Percentiles rank a stretch among this genome's conserved stretches.
Evolutionary conservation across 108 stramenopile genomes (phyloP).

Genomic region (Poteriospumella lacustris): DNA sequence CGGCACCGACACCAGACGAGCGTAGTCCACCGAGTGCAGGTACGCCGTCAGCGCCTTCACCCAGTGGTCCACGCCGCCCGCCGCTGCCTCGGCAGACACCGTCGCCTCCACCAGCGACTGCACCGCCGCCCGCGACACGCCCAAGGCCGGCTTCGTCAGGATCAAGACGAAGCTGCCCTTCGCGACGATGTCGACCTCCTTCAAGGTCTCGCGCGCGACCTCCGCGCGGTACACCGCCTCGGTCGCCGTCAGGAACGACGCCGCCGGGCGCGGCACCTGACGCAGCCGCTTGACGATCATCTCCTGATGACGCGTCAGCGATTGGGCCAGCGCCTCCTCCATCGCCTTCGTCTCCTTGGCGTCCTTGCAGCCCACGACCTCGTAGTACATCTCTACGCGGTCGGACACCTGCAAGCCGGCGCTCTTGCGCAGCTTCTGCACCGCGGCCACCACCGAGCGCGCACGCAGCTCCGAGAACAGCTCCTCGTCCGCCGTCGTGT

Average conservation of each 20-base stretch:
- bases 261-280: neutral
- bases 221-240: neutral
- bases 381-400: constrained; percentile 78
- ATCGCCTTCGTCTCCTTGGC: constrained; percentile 57
- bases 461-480: constrained; percentile 78
- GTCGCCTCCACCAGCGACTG: too few species aligned
- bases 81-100: too few species aligned
- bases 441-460: constrained; percentile 86
- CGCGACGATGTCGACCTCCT: neutral
- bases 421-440: constrained; percentile 92
- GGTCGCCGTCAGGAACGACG: neutral
- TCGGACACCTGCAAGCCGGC: constrained; percentile 77
- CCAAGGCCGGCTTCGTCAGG: too few species aligned
- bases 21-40: too few species aligned
- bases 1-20: too few species aligned
- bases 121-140: too few species aligned
- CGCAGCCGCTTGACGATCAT: neutral
- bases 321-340: constrained; percentile 56
- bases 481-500: constrained; percentile 87
- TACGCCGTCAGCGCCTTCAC: too few species aligned
- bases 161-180: neutral
- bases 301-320: neutral
- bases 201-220: neutral
- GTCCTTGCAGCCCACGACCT: constrained; percentile 41
- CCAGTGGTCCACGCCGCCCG: too few species aligned